Conservation (phyloP, 2,329 filamentous ascomycete genomes). For the Xylariomycetidae sp. region DNA sequence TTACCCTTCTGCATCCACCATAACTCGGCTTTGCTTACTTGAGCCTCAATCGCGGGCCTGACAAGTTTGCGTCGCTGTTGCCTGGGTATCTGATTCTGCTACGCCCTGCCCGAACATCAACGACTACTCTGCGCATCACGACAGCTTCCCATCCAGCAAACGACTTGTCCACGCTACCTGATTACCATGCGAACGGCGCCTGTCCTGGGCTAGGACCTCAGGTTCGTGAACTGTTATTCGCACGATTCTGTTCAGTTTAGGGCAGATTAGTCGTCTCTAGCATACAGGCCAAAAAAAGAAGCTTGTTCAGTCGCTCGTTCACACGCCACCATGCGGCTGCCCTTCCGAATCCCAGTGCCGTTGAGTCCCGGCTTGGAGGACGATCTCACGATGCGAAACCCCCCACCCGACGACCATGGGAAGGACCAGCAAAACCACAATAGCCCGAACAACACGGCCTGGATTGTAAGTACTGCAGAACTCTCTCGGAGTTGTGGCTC, state of each 20-base stretch:
- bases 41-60: no score
- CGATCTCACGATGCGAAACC: not conserved
- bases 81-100: no score
- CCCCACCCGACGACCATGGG: conserved; percentile 4
- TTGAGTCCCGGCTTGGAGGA: conserved; percentile 6
- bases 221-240: conserved; percentile 7
- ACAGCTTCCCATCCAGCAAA: no score
- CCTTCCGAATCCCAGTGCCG: conserved; percentile 19
- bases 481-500: no score
- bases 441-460: conserved; percentile 8
- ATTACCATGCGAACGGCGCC: conserved; percentile 9
- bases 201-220: conserved; percentile 7
- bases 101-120: no score
- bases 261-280: not conserved
- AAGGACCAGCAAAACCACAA: not conserved
- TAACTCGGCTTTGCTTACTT: no score
- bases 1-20: no score
- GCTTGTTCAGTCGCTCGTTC: conserved; percentile 16
- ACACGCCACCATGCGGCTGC: conserved; percentile 16
- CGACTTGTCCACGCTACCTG: no score
- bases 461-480: conserved; percentile 15
- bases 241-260: not conserved
- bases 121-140: no score
- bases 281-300: conserved; percentile 1
- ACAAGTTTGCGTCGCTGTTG: no score